These are phyloP conservation scores for Fusarium equiseti DNA, from an alignment of 2,329 filamentous ascomycete species.

Conservation along the genomic window DNA sequence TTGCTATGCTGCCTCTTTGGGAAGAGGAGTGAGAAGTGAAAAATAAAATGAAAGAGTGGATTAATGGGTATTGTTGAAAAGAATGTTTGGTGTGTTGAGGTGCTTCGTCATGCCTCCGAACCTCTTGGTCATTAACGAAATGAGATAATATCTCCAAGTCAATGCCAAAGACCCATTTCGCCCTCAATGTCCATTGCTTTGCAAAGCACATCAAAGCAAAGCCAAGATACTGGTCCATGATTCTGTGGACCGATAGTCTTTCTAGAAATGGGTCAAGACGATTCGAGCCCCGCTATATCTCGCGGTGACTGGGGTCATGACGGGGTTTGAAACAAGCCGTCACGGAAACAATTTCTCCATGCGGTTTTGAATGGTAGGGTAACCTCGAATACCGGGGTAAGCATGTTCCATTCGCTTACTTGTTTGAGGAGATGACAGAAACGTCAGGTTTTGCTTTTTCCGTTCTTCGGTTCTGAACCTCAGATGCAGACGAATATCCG, in stretches of 20 bases:
- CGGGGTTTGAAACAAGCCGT: conserved; percentile 43
- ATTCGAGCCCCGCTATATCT: conserved; percentile 40
- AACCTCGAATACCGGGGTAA: conserved; percentile 26
- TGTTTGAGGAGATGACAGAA: conserved; percentile 12
- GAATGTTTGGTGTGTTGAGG: conserved; percentile 21
- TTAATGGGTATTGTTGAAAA: conserved; percentile 21
- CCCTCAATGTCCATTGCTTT: not conserved
- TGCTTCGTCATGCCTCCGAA: conserved; percentile 1
- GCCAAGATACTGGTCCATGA: conserved; percentile 1
- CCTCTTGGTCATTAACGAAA: conserved; percentile 21
- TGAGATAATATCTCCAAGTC: conserved; percentile 23
- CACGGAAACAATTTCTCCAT: conserved; percentile 34
- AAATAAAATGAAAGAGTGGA: conserved; percentile 22
- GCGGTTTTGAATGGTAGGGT: conserved; percentile 29
- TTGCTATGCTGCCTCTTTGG: conserved; percentile 25
- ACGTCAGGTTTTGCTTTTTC: conserved; percentile 20
- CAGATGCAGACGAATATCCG: conserved; percentile 3
- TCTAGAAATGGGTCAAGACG: conserved; percentile 30
- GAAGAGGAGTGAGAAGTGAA: conserved; percentile 38
- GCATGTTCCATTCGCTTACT: conserved; percentile 8
- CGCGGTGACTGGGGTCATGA: conserved; percentile 19
- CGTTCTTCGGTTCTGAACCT: not conserved
- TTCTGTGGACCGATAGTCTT: conserved; percentile 16
- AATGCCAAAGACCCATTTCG: conserved; percentile 28
- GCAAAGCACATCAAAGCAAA: not conserved